These are phyloP conservation scores for Arthrocladium fulminans DNA, from an alignment of 2,329 filamentous ascomycete species.

Conservation along the genomic window DNA sequence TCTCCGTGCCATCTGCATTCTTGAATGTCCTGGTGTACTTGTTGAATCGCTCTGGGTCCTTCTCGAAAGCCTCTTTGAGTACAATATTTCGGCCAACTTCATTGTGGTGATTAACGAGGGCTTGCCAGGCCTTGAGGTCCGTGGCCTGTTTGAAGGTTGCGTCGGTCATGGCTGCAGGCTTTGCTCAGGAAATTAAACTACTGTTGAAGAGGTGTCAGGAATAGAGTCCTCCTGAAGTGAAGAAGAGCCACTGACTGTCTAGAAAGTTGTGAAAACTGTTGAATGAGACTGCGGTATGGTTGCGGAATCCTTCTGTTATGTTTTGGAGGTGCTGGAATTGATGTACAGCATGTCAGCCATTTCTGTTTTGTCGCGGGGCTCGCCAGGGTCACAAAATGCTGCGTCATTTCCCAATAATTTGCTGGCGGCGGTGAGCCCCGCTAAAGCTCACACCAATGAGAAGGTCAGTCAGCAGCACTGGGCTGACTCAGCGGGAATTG, in stretches of 20 bases:
- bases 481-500: neutral
- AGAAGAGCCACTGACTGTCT: no score
- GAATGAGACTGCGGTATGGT: no score
- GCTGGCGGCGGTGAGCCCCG: neutral
- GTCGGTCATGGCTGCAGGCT: slow-evolving; percentile 2
- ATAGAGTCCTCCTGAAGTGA: no score
- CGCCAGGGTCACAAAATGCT: no score
- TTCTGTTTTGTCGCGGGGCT: no score
- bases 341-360: no score
- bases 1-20: slow-evolving; percentile 73
- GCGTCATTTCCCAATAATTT: slow-evolving; percentile 3
- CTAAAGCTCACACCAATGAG: neutral
- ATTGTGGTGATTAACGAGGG: slow-evolving; percentile 85
- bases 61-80: slow-evolving; percentile 84
- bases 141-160: slow-evolving; percentile 66
- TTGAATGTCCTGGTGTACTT: slow-evolving; percentile 83
- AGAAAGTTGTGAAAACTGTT: no score
- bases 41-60: slow-evolving; percentile 77
- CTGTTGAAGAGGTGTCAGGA: neutral
- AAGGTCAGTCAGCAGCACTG: neutral
- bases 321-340: no score
- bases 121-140: slow-evolving; percentile 76
- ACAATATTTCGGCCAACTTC: slow-evolving; percentile 79
- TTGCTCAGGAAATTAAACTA: neutral
- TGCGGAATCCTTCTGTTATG: no score